These are phyloP conservation scores for Austroboletus niveus DNA, from an alignment of 1,284 basidiomycete genomes.

Conservation along the genomic window DNA sequence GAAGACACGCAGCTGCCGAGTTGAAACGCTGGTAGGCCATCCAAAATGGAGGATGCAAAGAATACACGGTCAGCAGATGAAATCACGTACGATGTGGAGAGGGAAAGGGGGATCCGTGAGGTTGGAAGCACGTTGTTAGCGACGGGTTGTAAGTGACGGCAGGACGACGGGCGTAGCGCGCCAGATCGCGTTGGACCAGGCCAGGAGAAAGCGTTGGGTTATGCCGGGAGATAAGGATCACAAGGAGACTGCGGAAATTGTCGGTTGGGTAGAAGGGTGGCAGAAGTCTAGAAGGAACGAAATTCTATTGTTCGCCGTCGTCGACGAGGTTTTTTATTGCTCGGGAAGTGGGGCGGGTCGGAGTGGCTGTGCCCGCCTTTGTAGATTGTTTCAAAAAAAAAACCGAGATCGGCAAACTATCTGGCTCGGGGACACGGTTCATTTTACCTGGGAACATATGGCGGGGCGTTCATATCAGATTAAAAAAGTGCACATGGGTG, in stretches of 20 bases:
- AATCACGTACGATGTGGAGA: slow-evolving; percentile 11
- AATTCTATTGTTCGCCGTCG: not conserved
- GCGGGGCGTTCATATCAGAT: too few species aligned
- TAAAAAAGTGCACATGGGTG: too few species aligned
- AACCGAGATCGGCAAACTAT: too few species aligned
- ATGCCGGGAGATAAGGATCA: not conserved
- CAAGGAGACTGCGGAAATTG: slow-evolving; percentile 10
- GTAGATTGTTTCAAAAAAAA: too few species aligned
- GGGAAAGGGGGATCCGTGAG: not conserved
- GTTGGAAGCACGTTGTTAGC: not conserved
- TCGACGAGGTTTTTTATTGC: not conserved
- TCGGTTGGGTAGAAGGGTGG: slow-evolving; percentile 4
- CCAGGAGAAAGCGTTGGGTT: not conserved
- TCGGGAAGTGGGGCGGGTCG: not conserved
- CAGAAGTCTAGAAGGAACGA: slow-evolving; percentile 11
- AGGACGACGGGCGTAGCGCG: not conserved
- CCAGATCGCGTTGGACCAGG: not conserved
- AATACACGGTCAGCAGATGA: slow-evolving; percentile 5
- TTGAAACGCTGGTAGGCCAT: slow-evolving; percentile 6
- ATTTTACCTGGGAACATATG: too few species aligned
- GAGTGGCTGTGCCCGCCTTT: slow-evolving; percentile 7
- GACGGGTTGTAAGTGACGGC: not conserved
- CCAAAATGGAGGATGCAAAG: too few species aligned
- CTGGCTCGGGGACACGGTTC: too few species aligned
- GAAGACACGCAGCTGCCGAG: slow-evolving; percentile 15